Base-by-base conservation (phyloP, 2,329 filamentous ascomycete genomes). In the Grosmannia clavigera region DNA sequence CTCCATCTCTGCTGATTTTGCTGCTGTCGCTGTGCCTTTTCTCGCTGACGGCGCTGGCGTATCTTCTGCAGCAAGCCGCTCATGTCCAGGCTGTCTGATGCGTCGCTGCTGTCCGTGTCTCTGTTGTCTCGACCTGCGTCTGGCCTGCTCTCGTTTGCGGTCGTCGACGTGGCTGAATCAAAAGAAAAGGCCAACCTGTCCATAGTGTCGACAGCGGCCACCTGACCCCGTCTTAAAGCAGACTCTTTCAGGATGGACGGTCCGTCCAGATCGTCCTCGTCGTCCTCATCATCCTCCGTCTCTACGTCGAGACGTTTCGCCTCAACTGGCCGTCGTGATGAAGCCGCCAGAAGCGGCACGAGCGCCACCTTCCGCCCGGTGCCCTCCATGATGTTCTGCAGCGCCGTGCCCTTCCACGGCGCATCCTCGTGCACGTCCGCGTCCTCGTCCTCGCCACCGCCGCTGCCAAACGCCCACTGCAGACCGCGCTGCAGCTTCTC, bases 301-400 rank as follows among this genome's bases (percentile, higher is more conserved):
- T 46, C 50, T 9, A 55, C 57, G 11, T 56, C 35, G 11, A 7
- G 25, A 6, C 22, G 16, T 6, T 54, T 19, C 16, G 43, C 43
- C 43, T 19, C 19, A 9, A 19, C 19, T 19, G 43, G 43, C 5
- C 19, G 16, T 46, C 43, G 43, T 9, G 43, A 16, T 19, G 43
- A 19, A 12, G 43, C 19, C 43, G 19, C 43, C 43, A 46, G 19
- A 19, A 46, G 43, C 43, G 43, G 43, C 43, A 46, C 43, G 7
- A 29, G 16, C 33, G 38, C 25, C 55, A 70, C 33, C 68, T 67
- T 27, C 69, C 71, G 52, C 14, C 61, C 51, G 11, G 58, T 43
- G 61, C 72, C 75, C 31, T 74, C 71, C 75, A 78, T 76, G 19
- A 78, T 65, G 0, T 71, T 71, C 61, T 75, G 72, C 16, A 78